Evolutionary conservation across 164 flowering plant species (phyloP).

Genomic region (Akebia trifoliata): DNA sequence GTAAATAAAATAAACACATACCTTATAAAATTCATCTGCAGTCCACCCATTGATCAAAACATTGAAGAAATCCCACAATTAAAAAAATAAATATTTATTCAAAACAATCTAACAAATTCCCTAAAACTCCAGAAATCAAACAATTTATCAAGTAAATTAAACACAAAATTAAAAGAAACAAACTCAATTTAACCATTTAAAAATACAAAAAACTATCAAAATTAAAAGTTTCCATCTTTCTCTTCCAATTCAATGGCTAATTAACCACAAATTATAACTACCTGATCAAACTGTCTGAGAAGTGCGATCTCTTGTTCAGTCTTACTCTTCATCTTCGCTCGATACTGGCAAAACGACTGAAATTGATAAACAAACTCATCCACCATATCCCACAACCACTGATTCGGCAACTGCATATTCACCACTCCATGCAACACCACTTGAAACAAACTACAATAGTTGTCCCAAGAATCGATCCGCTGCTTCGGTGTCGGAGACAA

Average conservation of each 20-base stretch:
- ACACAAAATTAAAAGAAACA: neutral
- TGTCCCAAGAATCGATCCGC: slow-evolving; percentile 91
- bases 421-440: slow-evolving; percentile 93
- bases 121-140: too few relatives aligned
- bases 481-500: slow-evolving; percentile 67
- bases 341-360: slow-evolving; percentile 90
- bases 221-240: neutral
- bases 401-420: slow-evolving; percentile 95
- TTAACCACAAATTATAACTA: slow-evolving; percentile 5
- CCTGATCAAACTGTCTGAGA: slow-evolving; percentile 77
- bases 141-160: too few relatives aligned
- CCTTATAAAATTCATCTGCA: too few relatives aligned
- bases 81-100: too few relatives aligned
- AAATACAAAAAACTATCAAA: neutral
- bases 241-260: neutral
- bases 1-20: too few relatives aligned
- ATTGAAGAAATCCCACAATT: too few relatives aligned
- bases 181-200: neutral
- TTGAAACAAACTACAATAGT: slow-evolving; percentile 82
- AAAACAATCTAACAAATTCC: too few relatives aligned
- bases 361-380: slow-evolving; percentile 99
- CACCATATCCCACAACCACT: slow-evolving; percentile 99
- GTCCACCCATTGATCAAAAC: too few relatives aligned
- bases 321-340: slow-evolving; percentile 96
- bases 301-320: slow-evolving; percentile 86